Base-by-base conservation (phyloP, 345 rosid species). In the Syzygium aqueum region DNA sequence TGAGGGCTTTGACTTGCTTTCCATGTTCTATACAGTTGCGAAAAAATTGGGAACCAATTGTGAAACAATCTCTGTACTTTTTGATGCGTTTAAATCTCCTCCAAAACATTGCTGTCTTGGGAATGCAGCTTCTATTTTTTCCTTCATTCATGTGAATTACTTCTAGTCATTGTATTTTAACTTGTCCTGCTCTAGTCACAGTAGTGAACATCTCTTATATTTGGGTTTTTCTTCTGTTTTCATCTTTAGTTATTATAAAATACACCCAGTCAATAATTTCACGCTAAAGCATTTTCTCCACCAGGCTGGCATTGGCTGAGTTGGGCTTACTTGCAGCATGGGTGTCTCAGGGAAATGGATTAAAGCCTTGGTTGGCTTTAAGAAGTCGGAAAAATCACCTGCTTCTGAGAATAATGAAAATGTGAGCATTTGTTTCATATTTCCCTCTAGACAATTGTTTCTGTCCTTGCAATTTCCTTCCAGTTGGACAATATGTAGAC, bases 271-370 rank as follows among this genome's bases (percentile, higher is more conserved):
- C 49, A 73, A 73, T 9, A 37, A 67, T 73, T 73, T 73, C 27
- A 37, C 82, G 1, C 82, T 73, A 61, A 61, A 61, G 77, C 56
- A 54, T 67, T 80, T 77, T 88, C 86, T 83, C 88, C 90, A 93
- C 23, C 85, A 84, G 56, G 56, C 51, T 84, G 94, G 88, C 87
- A 15, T 51, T 86, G 65, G 78, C 85, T 88, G 51, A 87, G 82
- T 89, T 88, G 86, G 88, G 50, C 87, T 86, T 59, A 28, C 53
- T 83, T 51, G 54, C 89, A 61, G 86, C 87, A 98, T 98, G 99
- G 99, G 99, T 89, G 97, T 95, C 87, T 93, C 98, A 0, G 98
- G 98, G 59, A 96, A 94, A 94, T 98, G 99, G 99, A 91, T 98
- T 86, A 96, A 92, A 91, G 95, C 99, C 85, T 91, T 96, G 91